Base-by-base conservation (phyloP, 106 monocot genomes). In the Posidonia australis region DNA sequence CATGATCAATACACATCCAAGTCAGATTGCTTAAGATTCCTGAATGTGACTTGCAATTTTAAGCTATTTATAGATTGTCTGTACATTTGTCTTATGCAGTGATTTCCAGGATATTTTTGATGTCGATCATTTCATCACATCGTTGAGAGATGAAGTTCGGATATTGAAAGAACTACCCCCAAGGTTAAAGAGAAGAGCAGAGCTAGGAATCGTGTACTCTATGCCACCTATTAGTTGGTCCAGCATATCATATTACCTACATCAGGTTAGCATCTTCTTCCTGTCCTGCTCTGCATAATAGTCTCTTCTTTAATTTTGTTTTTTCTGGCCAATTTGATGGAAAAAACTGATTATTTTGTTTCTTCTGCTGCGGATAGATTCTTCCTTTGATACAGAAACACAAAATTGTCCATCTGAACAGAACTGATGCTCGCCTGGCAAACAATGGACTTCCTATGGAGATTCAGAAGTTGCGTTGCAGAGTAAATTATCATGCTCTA, bases 221-320 rank as follows among this genome's bases (percentile, higher is more conserved):
- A 79, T 96, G 87, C 82, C 90, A 31, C 96, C 96, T 31, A 32
- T 96, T 65, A 96, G 96, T 68, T 96, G 96, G 96, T 96, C 96
- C 1, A 67, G 90, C 36, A 85, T 96, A 26, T 84, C 90, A 41
- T 96, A 96, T 66, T 96, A 96, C 65, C 67, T 62, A 14, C 45
- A 85, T 53, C 83, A 87, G 84, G 96, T 94, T n/a, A 57, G 46
- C 32, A 24, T 24, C 22, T 61, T 61, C 5, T 14, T 58, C 43
- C 0, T 13, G 13, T 12, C 42, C 30, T 42, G 16, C n/a, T 36
- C 42, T n/a, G 10, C 19, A 3, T 53, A 42, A 62, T 2, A 25
- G 9, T 64, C 9, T 14, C 20, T 46, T 13, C 5, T 23, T 21
- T 27, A 64, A 45, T 17, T 44, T 4, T 14, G 9, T 64, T 3